These are phyloP conservation scores for Fusarium albidum DNA, from an alignment of 2,329 filamentous ascomycete species.

Conservation along the genomic window DNA sequence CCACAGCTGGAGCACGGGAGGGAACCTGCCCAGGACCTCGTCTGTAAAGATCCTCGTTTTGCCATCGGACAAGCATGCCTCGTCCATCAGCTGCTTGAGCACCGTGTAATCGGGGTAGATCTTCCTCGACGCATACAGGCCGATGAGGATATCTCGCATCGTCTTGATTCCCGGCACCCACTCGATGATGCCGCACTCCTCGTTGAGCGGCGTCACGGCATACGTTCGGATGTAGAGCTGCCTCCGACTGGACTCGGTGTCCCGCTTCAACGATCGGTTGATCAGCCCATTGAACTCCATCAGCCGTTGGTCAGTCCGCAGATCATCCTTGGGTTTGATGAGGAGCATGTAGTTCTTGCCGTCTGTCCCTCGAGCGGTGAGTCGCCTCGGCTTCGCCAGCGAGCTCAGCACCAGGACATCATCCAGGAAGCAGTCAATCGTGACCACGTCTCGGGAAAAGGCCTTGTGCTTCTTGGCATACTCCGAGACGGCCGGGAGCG, in stretches of 20 bases:
- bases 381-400: slow-evolving; percentile 88
- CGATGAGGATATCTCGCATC: slow-evolving; percentile 87
- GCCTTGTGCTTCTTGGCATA: slow-evolving; percentile 80
- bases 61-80: slow-evolving; percentile 61
- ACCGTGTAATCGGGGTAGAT: slow-evolving; percentile 74
- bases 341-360: slow-evolving; percentile 88
- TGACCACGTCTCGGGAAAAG: slow-evolving; percentile 86
- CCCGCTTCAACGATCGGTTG: slow-evolving; percentile 90
- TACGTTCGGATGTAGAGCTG: slow-evolving; percentile 97
- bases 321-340: slow-evolving; percentile 97
- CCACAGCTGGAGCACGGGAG: slow-evolving; percentile 89
- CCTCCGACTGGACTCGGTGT: slow-evolving; percentile 88
- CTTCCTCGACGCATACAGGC: slow-evolving; percentile 78
- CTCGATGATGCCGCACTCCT: slow-evolving; percentile 97
- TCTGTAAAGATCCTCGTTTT: slow-evolving; percentile 78
- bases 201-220: slow-evolving; percentile 93
- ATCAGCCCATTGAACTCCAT: slow-evolving; percentile 99
- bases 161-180: slow-evolving; percentile 98
- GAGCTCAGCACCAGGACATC: slow-evolving; percentile 91
- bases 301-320: slow-evolving; percentile 94
- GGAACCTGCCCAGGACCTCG: slow-evolving; percentile 71
- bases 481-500: slow-evolving; percentile 77
- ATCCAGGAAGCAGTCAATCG: slow-evolving; percentile 81
- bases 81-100: slow-evolving; percentile 71
- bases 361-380: slow-evolving; percentile 88